Base-by-base conservation (phyloP, 768 basidiomycete genomes). In the Boletus reticuloceps region DNA sequence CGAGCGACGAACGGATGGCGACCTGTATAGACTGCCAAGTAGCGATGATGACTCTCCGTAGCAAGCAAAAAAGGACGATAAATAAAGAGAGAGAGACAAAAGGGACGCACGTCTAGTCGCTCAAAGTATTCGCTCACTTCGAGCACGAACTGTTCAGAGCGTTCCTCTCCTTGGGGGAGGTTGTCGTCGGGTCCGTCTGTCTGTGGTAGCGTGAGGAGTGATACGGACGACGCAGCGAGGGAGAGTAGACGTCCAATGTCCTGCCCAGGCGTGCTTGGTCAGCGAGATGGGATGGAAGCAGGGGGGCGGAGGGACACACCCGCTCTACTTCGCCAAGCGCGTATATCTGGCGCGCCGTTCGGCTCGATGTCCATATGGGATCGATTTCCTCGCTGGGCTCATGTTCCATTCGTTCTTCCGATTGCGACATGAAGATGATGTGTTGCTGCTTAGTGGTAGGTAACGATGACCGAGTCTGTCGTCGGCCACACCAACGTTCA, bases 41-140 rank as follows among this genome's bases (percentile, higher is more conserved):
- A 16, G 10, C 14, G 41, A 31, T 51, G 46, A 44, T 20, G 6
- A 25, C 25, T 25, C 1, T 6, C 6, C 1, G 17, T 10, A 16
- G 12, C 17, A 17, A 17, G 31, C 13, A 5, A 20, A 3, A 20
- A 20, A 20, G 20, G 20, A 20, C 20, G 37, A n/a, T n/a, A n/a
- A n/a, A n/a, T n/a, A n/a, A n/a, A 31, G 8, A 25, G 55, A 47
- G 17, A 32, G 27, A 39, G 39, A 25, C 50, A 34, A 11, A 36
- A 16, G n/a, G 14, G 58, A 68, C 79, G 51, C 63, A 91, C 90
- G 67, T 93, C 86, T 10, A 92, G 77, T 27, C 86, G 84, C 62
- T 91, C 86, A 64, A 91, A 93, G 70, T 91, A 92, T 66, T 91
- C 88, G 75, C 86, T 86, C 49, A 88, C 88, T 74, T 91, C 88